Conservation (phyloP, 768 basidiomycete species). For the Amyloporia xantha region DNA sequence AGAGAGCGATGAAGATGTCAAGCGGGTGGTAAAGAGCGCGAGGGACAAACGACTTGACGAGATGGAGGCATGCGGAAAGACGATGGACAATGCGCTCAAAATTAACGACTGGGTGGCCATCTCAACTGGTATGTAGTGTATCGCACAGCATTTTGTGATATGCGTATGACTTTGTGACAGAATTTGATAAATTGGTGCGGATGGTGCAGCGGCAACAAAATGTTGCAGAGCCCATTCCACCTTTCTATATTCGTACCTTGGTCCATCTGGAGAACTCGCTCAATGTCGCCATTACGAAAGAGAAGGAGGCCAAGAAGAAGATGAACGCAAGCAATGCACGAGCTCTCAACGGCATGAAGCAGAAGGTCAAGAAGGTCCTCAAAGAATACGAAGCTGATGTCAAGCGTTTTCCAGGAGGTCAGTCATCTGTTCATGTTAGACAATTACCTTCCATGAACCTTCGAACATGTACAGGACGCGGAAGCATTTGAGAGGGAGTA, state of each 20-base stretch:
- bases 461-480: conserved; percentile 57
- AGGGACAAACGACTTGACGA: conserved; percentile 90
- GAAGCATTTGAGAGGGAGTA: conserved; percentile 83
- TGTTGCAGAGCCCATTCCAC: conserved; percentile 78
- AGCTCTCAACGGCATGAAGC: conserved; percentile 95
- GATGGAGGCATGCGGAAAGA: conserved; percentile 88
- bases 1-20: conserved; percentile 64
- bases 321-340: conserved; percentile 93
- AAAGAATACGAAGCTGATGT: conserved; percentile 87
- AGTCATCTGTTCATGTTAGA: conserved; percentile 17
- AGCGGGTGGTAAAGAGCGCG: conserved; percentile 74
- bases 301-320: conserved; percentile 93
- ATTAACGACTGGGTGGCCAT: conserved; percentile 97
- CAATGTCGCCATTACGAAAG: conserved; percentile 66
- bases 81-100: conserved; percentile 90
- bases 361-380: conserved; percentile 86
- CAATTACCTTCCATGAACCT: too few species aligned
- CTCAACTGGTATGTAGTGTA: conserved; percentile 73
- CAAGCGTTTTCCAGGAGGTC: conserved; percentile 74
- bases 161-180: conserved; percentile 35
- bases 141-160: not conserved
- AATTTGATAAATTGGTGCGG: conserved; percentile 92
- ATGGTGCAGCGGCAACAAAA: conserved; percentile 87
- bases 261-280: conserved; percentile 70
- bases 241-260: conserved; percentile 76